Conservation (phyloP, 2,329 filamentous ascomycete species). For the Cladophialophora bantiana region DNA sequence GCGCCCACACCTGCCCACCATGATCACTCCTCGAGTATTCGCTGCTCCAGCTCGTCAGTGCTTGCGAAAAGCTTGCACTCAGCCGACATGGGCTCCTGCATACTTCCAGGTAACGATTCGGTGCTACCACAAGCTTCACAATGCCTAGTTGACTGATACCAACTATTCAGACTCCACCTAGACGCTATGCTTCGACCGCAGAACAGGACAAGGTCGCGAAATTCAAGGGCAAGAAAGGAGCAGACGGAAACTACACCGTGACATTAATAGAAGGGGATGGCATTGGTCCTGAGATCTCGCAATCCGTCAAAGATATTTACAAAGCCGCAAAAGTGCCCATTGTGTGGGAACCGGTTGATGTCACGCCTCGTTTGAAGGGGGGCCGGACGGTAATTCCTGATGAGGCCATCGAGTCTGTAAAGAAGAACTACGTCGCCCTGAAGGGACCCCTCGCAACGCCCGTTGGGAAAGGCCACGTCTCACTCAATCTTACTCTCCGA, state of each 20-base stretch:
- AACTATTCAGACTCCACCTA: conserved; percentile 52
- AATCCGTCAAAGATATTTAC: conserved; percentile 99
- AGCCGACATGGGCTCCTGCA: conserved; percentile 56
- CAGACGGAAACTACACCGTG: conserved; percentile 92
- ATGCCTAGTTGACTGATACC: conserved; percentile 20
- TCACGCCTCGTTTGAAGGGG: conserved; percentile 90
- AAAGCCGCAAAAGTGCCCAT: conserved; percentile 93
- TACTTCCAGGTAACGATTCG: conserved; percentile 63
- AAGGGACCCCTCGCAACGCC: conserved; percentile 98
- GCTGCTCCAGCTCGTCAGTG: conserved; percentile 79
- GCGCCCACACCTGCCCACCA: conserved; percentile 56
- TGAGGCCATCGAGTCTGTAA: conserved; percentile 89
- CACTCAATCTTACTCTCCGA: conserved; percentile 96
- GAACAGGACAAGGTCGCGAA: conserved; percentile 78
- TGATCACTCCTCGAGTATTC: conserved; percentile 83
- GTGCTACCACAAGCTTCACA: conserved; percentile 27
- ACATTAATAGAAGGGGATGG: conserved; percentile 98
- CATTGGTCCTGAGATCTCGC: conserved; percentile 96
- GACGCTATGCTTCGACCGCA: conserved; percentile 65
- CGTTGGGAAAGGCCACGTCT: conserved; percentile 98
- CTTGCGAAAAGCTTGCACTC: conserved; percentile 68
- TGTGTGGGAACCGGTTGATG: conserved; percentile 96
- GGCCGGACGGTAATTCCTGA: conserved; percentile 95
- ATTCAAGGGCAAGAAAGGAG: conserved; percentile 89
- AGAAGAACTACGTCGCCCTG: conserved; percentile 94